Evolutionary conservation across 495 filamentous ascomycete genomes (phyloP).

Genomic region (Daldinia grandis): DNA sequence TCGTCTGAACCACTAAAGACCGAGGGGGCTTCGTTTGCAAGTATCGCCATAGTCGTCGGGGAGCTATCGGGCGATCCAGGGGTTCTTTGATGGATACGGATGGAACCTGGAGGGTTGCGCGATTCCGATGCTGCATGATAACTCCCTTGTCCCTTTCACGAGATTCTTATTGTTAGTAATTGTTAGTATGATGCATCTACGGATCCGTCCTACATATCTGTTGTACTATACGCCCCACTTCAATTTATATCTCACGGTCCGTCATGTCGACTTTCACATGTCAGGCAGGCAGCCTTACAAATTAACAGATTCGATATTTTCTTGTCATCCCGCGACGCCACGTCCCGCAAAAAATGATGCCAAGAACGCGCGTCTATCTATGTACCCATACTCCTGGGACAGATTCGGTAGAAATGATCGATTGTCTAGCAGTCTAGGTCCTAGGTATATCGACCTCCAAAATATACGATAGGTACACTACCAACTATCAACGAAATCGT

Average conservation of each 20-base stretch:
- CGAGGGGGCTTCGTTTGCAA: background rate
- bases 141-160: conserved; percentile 12
- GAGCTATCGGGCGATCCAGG: conserved; percentile 21
- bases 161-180: background rate
- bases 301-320: background rate
- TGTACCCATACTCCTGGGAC: background rate
- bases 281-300: background rate
- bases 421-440: background rate
- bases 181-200: background rate
- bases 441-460: background rate
- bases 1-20: conserved; percentile 8
- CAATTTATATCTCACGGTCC: background rate
- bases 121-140: conserved; percentile 19
- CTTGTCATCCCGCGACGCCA: background rate
- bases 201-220: background rate
- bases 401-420: background rate
- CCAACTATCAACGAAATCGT: background rate
- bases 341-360: background rate
- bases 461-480: background rate
- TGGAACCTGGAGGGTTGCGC: conserved; percentile 27
- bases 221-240: background rate
- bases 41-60: background rate
- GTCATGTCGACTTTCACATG: conserved; percentile 2
- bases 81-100: conserved; percentile 3
- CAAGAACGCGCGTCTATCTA: conserved; percentile 7